Base-by-base conservation (phyloP, 2,329 filamentous ascomycete species). In the Aplosporella prunicola region DNA sequence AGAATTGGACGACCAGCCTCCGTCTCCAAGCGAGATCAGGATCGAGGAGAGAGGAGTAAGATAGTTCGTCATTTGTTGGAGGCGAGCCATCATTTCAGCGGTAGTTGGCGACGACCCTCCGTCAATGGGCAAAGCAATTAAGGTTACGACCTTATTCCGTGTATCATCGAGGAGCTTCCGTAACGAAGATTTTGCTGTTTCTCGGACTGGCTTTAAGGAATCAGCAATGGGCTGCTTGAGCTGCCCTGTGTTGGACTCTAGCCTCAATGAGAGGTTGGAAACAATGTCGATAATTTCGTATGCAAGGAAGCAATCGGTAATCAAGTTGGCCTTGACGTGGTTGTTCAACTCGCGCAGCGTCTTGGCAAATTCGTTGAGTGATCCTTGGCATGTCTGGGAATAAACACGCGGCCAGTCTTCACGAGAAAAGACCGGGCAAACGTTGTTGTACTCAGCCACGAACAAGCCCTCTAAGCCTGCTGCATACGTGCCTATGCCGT, bases 201-300 rank as follows among this genome's bases (percentile, higher is more conserved):
- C 89, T 14, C 88, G 78, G 9, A 96, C 76, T 1, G 91, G 91
- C 50, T 91, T 87, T 10, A 96, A 66, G 7, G 86, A 84, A 38
- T 93, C 85, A 5, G 84, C 80, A 35, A 98, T 75, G 5, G 85
- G 74, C 20, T 75, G 69, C 56, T 94, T 94, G 41, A 95, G 70
- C 51, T 94, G 86, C 2, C 86, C 86, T 0, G 87, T 93, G 43
- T 81, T 78, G 4, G 75, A 73, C 45, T 94, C 89, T 4, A 98
- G 66, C 25, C 81, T 79, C 39, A 79, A 80, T 2, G 86, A 87
- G 32, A 94, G 70, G 9, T 73, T 74, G 1, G 85, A 83, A 31
- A 96, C 77, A 43, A 95, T 84, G 51, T 94, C 89, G 20, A 93
- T 84, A 20, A 96, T 84, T 56, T 98, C 91, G 57, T 93, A 98